Percentiles rank a stretch among this genome's conserved stretches.
Conservation (phyloP, 2,329 filamentous ascomycete genomes). For the Fusarium subglutinans region DNA sequence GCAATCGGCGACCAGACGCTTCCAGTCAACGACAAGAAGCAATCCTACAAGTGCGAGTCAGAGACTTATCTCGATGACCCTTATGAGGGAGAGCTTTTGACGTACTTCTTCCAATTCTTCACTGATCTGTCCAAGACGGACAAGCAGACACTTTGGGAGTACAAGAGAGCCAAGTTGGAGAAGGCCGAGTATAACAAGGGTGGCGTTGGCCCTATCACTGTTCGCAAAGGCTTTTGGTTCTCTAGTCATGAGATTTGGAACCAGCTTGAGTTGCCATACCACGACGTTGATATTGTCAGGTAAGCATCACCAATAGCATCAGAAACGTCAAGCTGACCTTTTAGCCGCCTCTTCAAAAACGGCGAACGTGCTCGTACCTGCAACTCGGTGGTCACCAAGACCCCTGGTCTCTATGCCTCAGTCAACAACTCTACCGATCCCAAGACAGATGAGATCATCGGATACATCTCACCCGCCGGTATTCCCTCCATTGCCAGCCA, state of each 20-base stretch:
- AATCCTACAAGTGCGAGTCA: slow-evolving; percentile 50
- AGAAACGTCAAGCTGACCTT: background rate
- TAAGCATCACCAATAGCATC: background rate
- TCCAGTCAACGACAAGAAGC: slow-evolving; percentile 40
- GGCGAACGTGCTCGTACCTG: slow-evolving; percentile 54
- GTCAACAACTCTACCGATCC: slow-evolving; percentile 54
- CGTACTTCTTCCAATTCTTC: slow-evolving; percentile 54
- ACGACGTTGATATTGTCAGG: slow-evolving; percentile 52
- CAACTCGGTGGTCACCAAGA: slow-evolving; percentile 50
- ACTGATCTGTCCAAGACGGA: slow-evolving; percentile 45
- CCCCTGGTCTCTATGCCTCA: slow-evolving; percentile 53
- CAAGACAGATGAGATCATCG: slow-evolving; percentile 47
- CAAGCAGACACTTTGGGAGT: slow-evolving; percentile 49
- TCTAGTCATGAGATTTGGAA: slow-evolving; percentile 55
- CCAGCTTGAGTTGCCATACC: slow-evolving; percentile 54
- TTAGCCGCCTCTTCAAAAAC: slow-evolving; percentile 51
- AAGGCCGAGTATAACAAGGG: slow-evolving; percentile 50
- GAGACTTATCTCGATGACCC: slow-evolving; percentile 50
- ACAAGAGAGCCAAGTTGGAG: slow-evolving; percentile 50
- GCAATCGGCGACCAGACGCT: slow-evolving; percentile 48
- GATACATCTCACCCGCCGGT: slow-evolving; percentile 54
- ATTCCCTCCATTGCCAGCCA: slow-evolving; percentile 53
- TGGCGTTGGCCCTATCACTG: slow-evolving; percentile 52
- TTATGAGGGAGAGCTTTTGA: slow-evolving; percentile 55
- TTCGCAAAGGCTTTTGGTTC: slow-evolving; percentile 55